phyloP scores from a whole-genome alignment of 441 rosid genomes.

The Theobroma grandiflorum region DNA sequence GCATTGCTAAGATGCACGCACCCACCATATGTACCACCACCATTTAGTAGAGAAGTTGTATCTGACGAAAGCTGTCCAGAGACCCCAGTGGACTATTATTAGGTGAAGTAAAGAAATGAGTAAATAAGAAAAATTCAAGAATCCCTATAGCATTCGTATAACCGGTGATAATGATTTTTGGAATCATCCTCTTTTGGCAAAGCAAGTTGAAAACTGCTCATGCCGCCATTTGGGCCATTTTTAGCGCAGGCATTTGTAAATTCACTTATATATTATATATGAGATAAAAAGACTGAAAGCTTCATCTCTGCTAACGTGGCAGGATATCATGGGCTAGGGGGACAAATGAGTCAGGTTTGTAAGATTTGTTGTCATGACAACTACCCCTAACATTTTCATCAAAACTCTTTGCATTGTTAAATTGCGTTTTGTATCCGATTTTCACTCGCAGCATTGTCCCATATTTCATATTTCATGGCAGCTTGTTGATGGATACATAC shows the following conservation, averaged over 20 bases:
- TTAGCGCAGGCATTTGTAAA: not conserved
- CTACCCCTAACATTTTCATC: not conserved
- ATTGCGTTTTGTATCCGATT: not conserved
- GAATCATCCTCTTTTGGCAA: too few relatives aligned
- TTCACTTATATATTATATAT: not conserved
- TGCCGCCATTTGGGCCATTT: not conserved
- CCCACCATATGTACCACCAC: conserved; percentile 79
- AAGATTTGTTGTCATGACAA: not conserved
- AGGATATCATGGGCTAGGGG: not conserved
- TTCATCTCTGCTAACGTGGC: not conserved
- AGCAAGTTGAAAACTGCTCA: not conserved
- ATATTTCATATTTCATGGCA: not conserved
- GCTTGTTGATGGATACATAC: not conserved
- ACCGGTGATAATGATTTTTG: too few relatives aligned
- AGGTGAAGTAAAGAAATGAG: conserved; percentile 24
- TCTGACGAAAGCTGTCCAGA: conserved; percentile 71
- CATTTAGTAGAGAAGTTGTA: conserved; percentile 60
- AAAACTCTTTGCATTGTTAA: not conserved
- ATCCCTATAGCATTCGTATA: not conserved
- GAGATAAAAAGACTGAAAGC: not conserved
- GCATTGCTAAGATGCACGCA: conserved; percentile 80
- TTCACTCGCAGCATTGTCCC: not conserved
- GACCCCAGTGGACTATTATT: conserved; percentile 80
- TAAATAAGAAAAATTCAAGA: conserved; percentile 4
- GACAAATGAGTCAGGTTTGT: not conserved